A percentile compares a stretch with the other conserved stretches of the same genome.
These are phyloP conservation scores for Hanseniaspora singularis DNA, from an alignment of 805 yeast genomes.

Conservation along the genomic window DNA sequence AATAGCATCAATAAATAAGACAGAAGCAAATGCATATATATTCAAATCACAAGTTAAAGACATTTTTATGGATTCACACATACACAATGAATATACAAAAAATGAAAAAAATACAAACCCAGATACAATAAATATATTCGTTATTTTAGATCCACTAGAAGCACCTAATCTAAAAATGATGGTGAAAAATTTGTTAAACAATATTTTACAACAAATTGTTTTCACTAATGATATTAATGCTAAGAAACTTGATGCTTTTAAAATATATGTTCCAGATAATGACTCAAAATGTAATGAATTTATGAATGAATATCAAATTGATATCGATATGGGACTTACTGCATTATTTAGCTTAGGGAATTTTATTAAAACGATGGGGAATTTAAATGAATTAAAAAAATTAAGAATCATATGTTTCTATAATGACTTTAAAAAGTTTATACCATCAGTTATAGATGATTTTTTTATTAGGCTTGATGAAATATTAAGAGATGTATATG, in stretches of 20 bases:
- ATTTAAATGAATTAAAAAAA: background rate
- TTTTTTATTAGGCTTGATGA: conserved; percentile 4
- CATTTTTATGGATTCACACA: conserved; percentile 1
- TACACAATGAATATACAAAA: background rate
- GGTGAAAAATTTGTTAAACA: conserved; percentile 10
- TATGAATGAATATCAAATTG: conserved; percentile 8
- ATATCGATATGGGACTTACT: conserved; percentile 11
- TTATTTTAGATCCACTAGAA: conserved; percentile 4
- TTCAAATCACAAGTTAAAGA: conserved; percentile 6
- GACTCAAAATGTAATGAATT: conserved; percentile 2
- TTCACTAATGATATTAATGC: background rate
- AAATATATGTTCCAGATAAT: conserved; percentile 6
- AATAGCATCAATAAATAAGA: background rate
- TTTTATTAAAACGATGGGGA: background rate
- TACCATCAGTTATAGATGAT: conserved; percentile 7
- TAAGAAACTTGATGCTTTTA: conserved; percentile 4
- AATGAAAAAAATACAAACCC: background rate
- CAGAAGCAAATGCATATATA: background rate
- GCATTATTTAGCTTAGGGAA: background rate
- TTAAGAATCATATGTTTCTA: conserved; percentile 11
- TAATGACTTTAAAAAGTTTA: conserved; percentile 13
- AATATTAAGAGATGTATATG: background rate
- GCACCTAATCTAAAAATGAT: conserved; percentile 13
- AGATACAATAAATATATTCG: background rate
- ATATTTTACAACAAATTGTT: conserved; percentile 10